phyloP scores from a whole-genome alignment of 257 asterid genomes.

The Craterostigma plantagineum region DNA sequence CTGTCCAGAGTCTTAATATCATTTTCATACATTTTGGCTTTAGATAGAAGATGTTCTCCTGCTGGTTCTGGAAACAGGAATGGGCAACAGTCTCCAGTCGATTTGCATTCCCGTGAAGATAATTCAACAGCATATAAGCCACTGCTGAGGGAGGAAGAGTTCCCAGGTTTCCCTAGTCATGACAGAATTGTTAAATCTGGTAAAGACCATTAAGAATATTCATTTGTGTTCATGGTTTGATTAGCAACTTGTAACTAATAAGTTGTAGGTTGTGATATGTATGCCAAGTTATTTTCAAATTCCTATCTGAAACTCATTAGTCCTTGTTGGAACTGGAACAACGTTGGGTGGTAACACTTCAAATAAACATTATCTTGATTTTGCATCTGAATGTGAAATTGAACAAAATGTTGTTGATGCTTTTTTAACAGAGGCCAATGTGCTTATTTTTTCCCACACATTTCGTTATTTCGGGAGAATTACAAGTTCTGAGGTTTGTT shows the following conservation, averaged over 20 bases:
- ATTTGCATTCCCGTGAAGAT: slow-evolving; percentile 19
- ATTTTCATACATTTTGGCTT: slow-evolving; percentile 11
- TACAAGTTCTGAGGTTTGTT: background rate
- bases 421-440: too few species aligned
- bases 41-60: slow-evolving; percentile 35
- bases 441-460: background rate
- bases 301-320: too few species aligned
- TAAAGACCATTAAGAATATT: slow-evolving; percentile 9
- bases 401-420: too few species aligned
- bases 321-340: too few species aligned
- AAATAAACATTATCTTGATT: too few species aligned
- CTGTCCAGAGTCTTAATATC: slow-evolving; percentile 15
- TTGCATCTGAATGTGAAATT: too few species aligned
- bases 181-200: slow-evolving; percentile 53
- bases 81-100: slow-evolving; percentile 20
- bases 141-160: slow-evolving; percentile 28
- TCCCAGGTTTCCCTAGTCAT: slow-evolving; percentile 56
- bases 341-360: too few species aligned
- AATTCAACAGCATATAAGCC: slow-evolving; percentile 15
- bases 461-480: slow-evolving; percentile 3
- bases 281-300: too few species aligned
- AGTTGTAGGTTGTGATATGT: too few species aligned
- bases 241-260: too few species aligned
- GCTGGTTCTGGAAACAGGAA: slow-evolving; percentile 23
- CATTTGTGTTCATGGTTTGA: too few species aligned